These are phyloP conservation scores for Blastobotrys malaysiensis DNA, from an alignment of 1,139 yeast species.

Conservation along the genomic window DNA sequence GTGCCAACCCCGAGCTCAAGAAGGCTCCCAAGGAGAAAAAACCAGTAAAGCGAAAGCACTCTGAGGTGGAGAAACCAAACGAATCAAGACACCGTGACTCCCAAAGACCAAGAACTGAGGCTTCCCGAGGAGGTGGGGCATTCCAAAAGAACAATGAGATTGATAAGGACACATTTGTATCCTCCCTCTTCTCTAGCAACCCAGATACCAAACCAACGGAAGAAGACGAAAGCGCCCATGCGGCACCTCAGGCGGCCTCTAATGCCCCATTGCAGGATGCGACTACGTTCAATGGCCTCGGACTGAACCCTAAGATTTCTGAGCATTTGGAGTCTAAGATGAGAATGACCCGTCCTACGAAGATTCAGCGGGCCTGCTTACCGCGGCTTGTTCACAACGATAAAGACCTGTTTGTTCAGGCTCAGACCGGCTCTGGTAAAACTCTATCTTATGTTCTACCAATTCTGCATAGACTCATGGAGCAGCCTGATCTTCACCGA, in stretches of 20 bases:
- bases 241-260: slow-evolving; percentile 49
- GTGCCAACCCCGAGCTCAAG: not conserved
- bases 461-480: slow-evolving; percentile 65
- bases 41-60: slow-evolving; percentile 3
- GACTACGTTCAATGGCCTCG: slow-evolving; percentile 65
- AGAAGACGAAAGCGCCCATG: slow-evolving; percentile 25
- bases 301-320: slow-evolving; percentile 51
- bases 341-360: slow-evolving; percentile 68
- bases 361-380: slow-evolving; percentile 77
- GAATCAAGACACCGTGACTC: slow-evolving; percentile 1
- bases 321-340: slow-evolving; percentile 54
- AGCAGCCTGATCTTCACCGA: slow-evolving; percentile 49
- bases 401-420: slow-evolving; percentile 76
- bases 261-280: slow-evolving; percentile 79
- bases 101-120: not conserved
- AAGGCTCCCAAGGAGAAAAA: not conserved
- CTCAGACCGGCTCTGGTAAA: slow-evolving; percentile 96
- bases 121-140: slow-evolving; percentile 1
- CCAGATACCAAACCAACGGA: slow-evolving; percentile 23
- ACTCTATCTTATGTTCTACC: slow-evolving; percentile 84
- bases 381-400: slow-evolving; percentile 53
- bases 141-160: slow-evolving; percentile 6
- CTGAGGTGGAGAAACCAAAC: slow-evolving; percentile 1
- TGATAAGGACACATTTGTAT: slow-evolving; percentile 54
- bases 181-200: slow-evolving; percentile 81